Percentiles rank a stretch among this genome's conserved stretches.
phyloP scores from a whole-genome alignment of 2,329 filamentous ascomycete species.

The Penicillium sp. region DNA sequence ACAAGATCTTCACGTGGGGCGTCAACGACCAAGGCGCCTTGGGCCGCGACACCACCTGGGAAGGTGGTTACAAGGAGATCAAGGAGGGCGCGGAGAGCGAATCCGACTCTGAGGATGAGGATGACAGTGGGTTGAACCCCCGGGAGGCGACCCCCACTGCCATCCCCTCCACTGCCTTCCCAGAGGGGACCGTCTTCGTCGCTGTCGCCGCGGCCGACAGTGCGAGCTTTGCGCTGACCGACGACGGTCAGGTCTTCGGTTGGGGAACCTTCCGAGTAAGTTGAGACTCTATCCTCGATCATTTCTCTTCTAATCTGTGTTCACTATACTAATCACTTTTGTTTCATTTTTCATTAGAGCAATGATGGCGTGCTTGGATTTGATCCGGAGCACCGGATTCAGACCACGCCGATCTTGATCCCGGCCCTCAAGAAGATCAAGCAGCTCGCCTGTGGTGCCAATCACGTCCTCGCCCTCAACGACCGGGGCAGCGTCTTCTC shows the following conservation, averaged over 20 bases:
- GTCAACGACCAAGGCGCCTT: slow-evolving; percentile 84
- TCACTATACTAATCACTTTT: background rate
- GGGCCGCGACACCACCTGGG: slow-evolving; percentile 71
- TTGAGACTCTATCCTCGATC: background rate
- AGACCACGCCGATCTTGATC: slow-evolving; percentile 50
- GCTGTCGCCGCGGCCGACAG: slow-evolving; percentile 62
- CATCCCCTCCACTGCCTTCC: slow-evolving; percentile 52
- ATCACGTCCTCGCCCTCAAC: slow-evolving; percentile 61
- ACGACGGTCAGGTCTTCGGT: slow-evolving; percentile 61
- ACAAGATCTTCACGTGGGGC: slow-evolving; percentile 82
- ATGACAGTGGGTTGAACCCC: slow-evolving; percentile 59
- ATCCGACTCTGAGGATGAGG: slow-evolving; percentile 54
- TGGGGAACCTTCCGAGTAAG: slow-evolving; percentile 64
- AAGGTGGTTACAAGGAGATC: slow-evolving; percentile 61
- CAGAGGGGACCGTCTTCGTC: slow-evolving; percentile 57
- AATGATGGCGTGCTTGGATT: slow-evolving; percentile 67
- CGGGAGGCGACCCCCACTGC: slow-evolving; percentile 56
- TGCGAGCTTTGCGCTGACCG: slow-evolving; percentile 61
- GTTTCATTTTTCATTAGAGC: slow-evolving; percentile 43
- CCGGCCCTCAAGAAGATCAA: slow-evolving; percentile 57
- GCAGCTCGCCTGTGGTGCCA: slow-evolving; percentile 57
- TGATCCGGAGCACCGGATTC: slow-evolving; percentile 48
- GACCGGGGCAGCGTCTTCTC: slow-evolving; percentile 61
- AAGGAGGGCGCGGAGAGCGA: slow-evolving; percentile 39
- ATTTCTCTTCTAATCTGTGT: background rate